phyloP scores from a whole-genome alignment of 2,329 filamentous ascomycete species.

The Dothideomycetidae sp. region DNA sequence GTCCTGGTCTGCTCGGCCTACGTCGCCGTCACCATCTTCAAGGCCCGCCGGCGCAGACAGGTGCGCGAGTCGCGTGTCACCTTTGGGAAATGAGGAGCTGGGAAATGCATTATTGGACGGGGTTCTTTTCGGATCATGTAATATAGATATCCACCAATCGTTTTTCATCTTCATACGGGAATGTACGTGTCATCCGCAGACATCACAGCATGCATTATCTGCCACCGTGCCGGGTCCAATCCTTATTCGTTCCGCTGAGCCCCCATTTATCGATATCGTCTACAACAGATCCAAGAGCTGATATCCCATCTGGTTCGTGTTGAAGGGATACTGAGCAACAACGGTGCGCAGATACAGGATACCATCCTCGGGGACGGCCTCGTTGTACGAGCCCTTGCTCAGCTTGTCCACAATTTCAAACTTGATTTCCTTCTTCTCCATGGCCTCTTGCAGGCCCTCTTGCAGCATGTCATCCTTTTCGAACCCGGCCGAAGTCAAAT shows the following conservation, averaged over 20 bases:
- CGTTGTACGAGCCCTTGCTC: not conserved
- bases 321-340: not conserved
- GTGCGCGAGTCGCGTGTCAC: too few species aligned
- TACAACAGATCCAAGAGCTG: not conserved
- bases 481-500: not conserved
- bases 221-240: too few species aligned
- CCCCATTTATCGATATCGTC: too few species aligned
- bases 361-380: not conserved
- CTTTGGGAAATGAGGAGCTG: too few species aligned
- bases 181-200: too few species aligned
- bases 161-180: too few species aligned
- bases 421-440: not conserved
- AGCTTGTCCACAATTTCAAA: not conserved
- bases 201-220: too few species aligned
- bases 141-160: too few species aligned
- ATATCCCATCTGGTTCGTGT: not conserved
- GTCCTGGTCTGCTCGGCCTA: not conserved
- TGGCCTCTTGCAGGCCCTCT: not conserved
- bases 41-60: not conserved
- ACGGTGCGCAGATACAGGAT: not conserved
- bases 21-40: not conserved
- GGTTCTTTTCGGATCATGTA: too few species aligned
- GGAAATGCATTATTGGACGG: too few species aligned
- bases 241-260: too few species aligned
- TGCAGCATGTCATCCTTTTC: not conserved